Conservation (phyloP, 1,284 basidiomycete species). For the Apiotrichum gamsii region DNA sequence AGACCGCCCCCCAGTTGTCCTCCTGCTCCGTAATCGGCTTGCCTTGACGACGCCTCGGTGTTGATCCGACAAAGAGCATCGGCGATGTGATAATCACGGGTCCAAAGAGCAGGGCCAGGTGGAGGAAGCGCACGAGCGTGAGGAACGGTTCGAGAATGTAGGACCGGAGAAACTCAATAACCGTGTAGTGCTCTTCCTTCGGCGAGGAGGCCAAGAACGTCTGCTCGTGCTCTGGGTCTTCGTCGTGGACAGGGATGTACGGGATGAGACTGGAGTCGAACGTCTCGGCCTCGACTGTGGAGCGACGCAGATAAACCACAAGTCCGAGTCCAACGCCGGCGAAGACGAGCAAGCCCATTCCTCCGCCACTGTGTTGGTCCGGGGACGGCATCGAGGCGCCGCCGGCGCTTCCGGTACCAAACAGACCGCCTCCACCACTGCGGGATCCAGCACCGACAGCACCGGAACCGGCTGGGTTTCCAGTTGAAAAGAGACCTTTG, state of each 20-base stretch:
- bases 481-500: too few species aligned
- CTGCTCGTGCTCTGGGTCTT: background rate
- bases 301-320: conserved; percentile 24
- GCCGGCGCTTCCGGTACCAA: too few species aligned
- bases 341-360: conserved; percentile 22
- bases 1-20: conserved; percentile 77
- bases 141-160: conserved; percentile 78
- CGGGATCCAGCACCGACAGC: background rate
- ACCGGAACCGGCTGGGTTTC: too few species aligned
- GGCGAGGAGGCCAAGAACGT: conserved; percentile 17
- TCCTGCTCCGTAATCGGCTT: conserved; percentile 51
- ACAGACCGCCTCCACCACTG: conserved; percentile 9
- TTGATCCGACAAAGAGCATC: conserved; percentile 72
- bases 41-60: conserved; percentile 30
- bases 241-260: conserved; percentile 19
- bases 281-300: conserved; percentile 24
- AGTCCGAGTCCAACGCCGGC: conserved; percentile 24
- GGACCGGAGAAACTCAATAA: conserved; percentile 20
- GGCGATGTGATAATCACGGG: conserved; percentile 81
- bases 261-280: background rate
- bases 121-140: conserved; percentile 75
- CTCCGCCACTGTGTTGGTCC: conserved; percentile 9
- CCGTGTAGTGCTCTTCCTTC: conserved; percentile 13
- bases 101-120: conserved; percentile 74
- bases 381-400: conserved; percentile 3